Evolutionary conservation across 2,329 filamentous ascomycete species (phyloP), one percentile per base, ranked within the genome.

Genomic region (Pseudogymnoascus sp.): DNA sequence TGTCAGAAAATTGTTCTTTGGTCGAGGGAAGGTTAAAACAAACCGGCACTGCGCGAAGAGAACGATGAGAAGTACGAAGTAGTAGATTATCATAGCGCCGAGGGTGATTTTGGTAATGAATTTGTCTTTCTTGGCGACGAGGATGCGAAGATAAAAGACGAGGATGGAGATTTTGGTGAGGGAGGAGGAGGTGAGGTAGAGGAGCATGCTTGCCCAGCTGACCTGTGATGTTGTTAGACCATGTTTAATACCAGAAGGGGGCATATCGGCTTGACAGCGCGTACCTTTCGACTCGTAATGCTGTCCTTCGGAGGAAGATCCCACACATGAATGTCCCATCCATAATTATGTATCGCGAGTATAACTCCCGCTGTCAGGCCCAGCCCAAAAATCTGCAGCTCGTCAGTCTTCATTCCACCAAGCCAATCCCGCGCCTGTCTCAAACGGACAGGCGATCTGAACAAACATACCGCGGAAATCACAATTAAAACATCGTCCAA

Each of bases 401-500:
- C 20, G 43, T 66, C 58, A 64, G 65, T 16, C n/a, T 57, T 9
- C 37, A 60, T 41, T 6, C 30, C 37, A 54, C 28, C 28, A 18
- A 54, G 16, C n/a, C 28, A 32, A 20, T 28, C 28, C 28, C 25
- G n/a, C 28, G 37, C 43, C 30, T 38, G 34, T 35, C 30, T 22
- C 16, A 30, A 14, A 12, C 18, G 6, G 12, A 14, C 39, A 54
- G 6, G n/a, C 9, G 12, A 22, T n/a, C 14, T 4, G 22, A 22
- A 12, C 35, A 64, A 32, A 54, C 67, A 20, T 65, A 78, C 63
- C 65, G 78, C 71, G 2, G 75, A 72, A 25, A 76, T 43, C 35
- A 77, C 65, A 57, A 80, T 76, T 9, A 81, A 66, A 16, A 74
- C 62, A 65, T 81, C 79, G 62, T 81, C 79, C 5, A 76, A 20